Conservation (phyloP, 2,329 filamentous ascomycete species). For the Talaromyces sp. region DNA sequence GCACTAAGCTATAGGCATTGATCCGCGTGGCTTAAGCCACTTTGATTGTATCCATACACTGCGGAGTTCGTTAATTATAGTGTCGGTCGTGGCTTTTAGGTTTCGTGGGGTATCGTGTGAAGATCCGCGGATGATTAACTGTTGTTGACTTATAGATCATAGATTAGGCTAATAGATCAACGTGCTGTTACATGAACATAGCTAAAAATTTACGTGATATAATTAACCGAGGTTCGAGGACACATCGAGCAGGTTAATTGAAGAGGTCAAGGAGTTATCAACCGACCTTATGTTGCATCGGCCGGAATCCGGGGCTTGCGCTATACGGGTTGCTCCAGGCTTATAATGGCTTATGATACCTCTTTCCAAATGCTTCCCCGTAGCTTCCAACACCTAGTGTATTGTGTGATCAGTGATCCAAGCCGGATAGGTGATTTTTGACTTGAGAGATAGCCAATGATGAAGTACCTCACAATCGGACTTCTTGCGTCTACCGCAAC, state of each 20-base stretch:
- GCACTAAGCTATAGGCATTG: background rate
- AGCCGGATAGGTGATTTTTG: background rate
- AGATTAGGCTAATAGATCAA: background rate
- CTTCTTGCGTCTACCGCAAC: slow-evolving; percentile 2
- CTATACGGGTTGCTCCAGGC: background rate
- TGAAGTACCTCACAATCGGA: background rate
- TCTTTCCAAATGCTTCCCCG: background rate
- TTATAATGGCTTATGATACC: background rate
- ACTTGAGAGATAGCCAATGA: background rate
- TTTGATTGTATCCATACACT: background rate
- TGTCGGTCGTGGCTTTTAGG: background rate
- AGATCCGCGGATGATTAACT: background rate
- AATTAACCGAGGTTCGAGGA: slow-evolving; percentile 2
- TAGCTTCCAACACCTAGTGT: background rate
- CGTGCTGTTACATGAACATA: background rate
- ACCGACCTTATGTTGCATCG: background rate
- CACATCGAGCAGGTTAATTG: background rate
- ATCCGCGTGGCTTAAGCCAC: background rate
- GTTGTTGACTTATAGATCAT: background rate
- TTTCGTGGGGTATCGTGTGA: slow-evolving; percentile 2
- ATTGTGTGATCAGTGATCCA: background rate
- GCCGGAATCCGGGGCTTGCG: background rate
- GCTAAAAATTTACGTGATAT: background rate
- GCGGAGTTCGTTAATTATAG: background rate
- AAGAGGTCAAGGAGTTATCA: background rate